Evolutionary conservation across 352 stramenopile genomes (phyloP), one percentile per base, ranked within the genome.

Genomic region (Pythium guiyangense): DNA sequence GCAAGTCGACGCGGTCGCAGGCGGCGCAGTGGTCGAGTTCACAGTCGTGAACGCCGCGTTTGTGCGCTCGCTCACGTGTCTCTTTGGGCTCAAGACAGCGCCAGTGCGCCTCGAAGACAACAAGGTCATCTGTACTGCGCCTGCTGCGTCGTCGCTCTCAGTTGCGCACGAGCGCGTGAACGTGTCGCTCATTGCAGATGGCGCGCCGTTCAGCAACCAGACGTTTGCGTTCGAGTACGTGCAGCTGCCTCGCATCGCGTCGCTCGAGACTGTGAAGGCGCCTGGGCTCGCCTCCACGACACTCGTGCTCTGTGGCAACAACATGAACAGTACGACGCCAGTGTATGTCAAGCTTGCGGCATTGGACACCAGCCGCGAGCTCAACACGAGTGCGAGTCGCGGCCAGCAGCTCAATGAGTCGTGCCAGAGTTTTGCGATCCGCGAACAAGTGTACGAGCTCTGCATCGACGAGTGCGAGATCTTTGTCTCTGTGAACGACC

Each of bases 401-500:
- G 60, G 54, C n/a, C 8, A 8, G 0, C 31, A 14, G 29, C 46
- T 49, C 37, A 66, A 66, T 37, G 26, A 9, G 0, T 51, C 54
- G 8, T 66, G 60, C 9, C 49, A 44, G 11, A 52, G 31, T 35
- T 63, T 66, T 58, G 25, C n/a, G 26, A 35, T 63, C 11, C 34
- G 20, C 20, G 18, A 22, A 31, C 12, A 39, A 8, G 22, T 29
- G 5, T 29, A 14, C 11, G 11, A 52, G 25, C 5, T 17, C 6
- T 67, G 61, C 8, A 9, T 42, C 6, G 3, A 43, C 31, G 58
- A 53, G 2, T 84, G 74, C n/a, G 45, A 66, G 17, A 3, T 76
- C 6, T 53, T 66, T 10, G 18, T 77, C 8, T 84, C 74, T 5
- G 62, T 81, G 4, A 84, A 84, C 47, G 69, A 77, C 14, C 71